These are phyloP conservation scores for Teratosphaeria destructans DNA, from an alignment of 2,329 filamentous ascomycete species.

Conservation along the genomic window DNA sequence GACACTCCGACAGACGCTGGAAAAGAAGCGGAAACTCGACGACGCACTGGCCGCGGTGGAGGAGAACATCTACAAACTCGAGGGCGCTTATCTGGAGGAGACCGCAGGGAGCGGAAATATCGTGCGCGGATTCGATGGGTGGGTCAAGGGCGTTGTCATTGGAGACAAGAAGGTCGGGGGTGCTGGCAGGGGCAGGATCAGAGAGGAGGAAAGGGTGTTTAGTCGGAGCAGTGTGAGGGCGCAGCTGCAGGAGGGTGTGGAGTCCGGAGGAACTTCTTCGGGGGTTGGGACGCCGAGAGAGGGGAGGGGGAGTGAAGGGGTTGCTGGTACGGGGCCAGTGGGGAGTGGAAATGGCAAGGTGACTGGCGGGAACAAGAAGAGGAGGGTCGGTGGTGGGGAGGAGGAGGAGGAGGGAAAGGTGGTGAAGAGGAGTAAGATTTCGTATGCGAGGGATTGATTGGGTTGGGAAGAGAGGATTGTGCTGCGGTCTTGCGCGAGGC, in stretches of 20 bases:
- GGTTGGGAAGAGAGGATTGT: neutral
- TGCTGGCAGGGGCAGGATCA: constrained; percentile 35
- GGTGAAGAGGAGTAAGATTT: constrained; percentile 39
- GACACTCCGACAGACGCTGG: constrained; percentile 56
- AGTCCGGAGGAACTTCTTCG: constrained; percentile 9
- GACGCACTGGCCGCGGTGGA: constrained; percentile 45
- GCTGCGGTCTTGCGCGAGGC: neutral
- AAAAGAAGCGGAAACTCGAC: constrained; percentile 55
- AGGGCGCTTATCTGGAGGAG: constrained; percentile 82
- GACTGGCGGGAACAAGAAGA: constrained; percentile 36
- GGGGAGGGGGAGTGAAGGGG: constrained; percentile 29
- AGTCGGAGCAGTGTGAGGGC: constrained; percentile 21
- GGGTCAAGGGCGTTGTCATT: constrained; percentile 71
- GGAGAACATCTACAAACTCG: constrained; percentile 72
- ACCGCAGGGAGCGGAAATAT: constrained; percentile 82
- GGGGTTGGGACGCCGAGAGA: constrained; percentile 4
- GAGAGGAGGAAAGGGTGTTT: constrained; percentile 66
- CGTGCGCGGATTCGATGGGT: constrained; percentile 94
- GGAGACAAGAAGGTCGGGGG: constrained; percentile 12
- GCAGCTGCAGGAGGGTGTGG: constrained; percentile 21
- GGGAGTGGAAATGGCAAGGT: constrained; percentile 28
- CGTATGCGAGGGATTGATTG: constrained; percentile 37
- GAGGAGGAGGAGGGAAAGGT: constrained; percentile 34
- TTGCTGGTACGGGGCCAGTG: constrained; percentile 11
- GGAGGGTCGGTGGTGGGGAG: constrained; percentile 31